These are phyloP conservation scores for Nosema bombycis DNA, from an alignment of 371 early-diverging fungal species.

Conservation along the genomic window DNA sequence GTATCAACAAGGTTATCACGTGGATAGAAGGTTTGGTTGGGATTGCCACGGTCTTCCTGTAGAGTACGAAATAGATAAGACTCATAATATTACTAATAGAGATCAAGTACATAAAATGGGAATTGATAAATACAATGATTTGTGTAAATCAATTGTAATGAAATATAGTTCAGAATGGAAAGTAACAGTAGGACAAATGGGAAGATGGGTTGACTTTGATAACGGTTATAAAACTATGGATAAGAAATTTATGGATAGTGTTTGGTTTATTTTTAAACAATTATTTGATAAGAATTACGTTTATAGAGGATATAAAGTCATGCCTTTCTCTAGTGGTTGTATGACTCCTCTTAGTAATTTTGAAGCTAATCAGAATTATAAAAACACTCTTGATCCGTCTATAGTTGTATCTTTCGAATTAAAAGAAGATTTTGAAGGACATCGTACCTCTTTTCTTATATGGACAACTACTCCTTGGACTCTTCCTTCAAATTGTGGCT, in stretches of 20 bases:
- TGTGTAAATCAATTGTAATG: slow-evolving; percentile 96
- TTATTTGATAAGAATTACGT: slow-evolving; percentile 87
- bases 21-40: slow-evolving; percentile 98
- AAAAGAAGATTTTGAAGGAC: slow-evolving; percentile 40
- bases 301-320: slow-evolving; percentile 89
- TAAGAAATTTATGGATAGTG: slow-evolving; percentile 86
- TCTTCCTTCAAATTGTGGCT: slow-evolving; percentile 85
- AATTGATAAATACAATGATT: slow-evolving; percentile 92
- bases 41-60: slow-evolving; percentile 99
- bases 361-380: slow-evolving; percentile 96
- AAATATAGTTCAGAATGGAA: slow-evolving; percentile 92
- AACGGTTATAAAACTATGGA: slow-evolving; percentile 97
- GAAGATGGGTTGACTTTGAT: slow-evolving; percentile 98
- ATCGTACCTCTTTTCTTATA: slow-evolving; percentile 74
- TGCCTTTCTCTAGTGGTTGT: slow-evolving; percentile 96
- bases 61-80: slow-evolving; percentile 98
- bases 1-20: slow-evolving; percentile 86
- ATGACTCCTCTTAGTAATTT: slow-evolving; percentile 94
- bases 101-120: slow-evolving; percentile 90
- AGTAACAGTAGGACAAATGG: slow-evolving; percentile 85
- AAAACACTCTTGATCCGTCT: slow-evolving; percentile 92
- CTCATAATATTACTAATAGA: slow-evolving; percentile 72
- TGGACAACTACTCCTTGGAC: slow-evolving; percentile 99
- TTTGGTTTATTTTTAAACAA: slow-evolving; percentile 98
- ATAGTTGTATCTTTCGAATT: slow-evolving; percentile 84